These are phyloP conservation scores for Limonium bicolor DNA, from an alignment of 148 eudicot genomes.

Conservation along the genomic window DNA sequence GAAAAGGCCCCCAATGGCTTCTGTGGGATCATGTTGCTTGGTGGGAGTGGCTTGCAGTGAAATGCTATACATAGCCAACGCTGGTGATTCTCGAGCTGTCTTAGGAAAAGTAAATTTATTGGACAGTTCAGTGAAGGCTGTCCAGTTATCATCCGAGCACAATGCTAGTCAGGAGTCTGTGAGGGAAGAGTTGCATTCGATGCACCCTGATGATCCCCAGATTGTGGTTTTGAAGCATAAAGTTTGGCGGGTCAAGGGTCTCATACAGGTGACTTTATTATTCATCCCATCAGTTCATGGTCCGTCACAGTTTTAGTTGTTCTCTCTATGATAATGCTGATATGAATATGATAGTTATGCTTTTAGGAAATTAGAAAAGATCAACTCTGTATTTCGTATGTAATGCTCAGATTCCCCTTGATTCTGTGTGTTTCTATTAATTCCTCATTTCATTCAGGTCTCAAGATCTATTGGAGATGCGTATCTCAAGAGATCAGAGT, in stretches of 20 bases:
- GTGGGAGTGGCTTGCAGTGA: constrained; percentile 63
- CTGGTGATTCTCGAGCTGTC: constrained; percentile 74
- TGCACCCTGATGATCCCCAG: constrained; percentile 67
- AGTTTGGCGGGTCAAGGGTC: constrained; percentile 93
- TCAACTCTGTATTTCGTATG: not conserved
- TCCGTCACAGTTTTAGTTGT: not conserved
- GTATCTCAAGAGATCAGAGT: constrained; percentile 59
- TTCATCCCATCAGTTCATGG: not conserved
- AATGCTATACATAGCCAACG: constrained; percentile 56
- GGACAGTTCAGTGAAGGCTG: constrained; percentile 29
- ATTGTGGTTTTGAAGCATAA: constrained; percentile 60
- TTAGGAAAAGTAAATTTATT: constrained; percentile 38
- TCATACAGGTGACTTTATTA: constrained; percentile 48
- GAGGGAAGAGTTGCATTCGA: constrained; percentile 42
- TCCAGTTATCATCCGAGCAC: constrained; percentile 70
- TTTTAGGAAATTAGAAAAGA: no score
- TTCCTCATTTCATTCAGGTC: constrained; percentile 25
- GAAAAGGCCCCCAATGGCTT: constrained; percentile 57
- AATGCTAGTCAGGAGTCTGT: constrained; percentile 56
- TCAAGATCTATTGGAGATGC: constrained; percentile 82
- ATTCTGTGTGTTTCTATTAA: not conserved
- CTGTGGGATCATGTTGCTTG: constrained; percentile 75
- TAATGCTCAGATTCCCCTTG: not conserved
- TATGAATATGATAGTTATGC: no score
- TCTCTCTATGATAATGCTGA: not conserved